phyloP scores from a whole-genome alignment of 495 filamentous ascomycete species.

The Hypoxylon perforatum region DNA sequence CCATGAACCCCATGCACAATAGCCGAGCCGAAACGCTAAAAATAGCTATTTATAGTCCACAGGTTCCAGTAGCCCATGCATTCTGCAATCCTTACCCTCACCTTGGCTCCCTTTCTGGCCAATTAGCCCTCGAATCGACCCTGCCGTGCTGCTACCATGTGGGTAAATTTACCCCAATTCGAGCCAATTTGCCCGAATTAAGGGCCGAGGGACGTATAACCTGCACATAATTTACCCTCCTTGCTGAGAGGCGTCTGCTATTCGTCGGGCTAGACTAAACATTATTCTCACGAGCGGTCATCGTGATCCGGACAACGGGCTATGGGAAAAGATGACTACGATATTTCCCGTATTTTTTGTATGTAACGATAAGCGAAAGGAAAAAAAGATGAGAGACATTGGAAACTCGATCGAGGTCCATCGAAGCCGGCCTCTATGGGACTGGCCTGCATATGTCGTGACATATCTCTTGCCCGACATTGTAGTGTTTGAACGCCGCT shows the following conservation, averaged over 20 bases:
- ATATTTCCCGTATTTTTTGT: background rate
- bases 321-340: background rate
- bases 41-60: slow-evolving; percentile 52
- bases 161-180: slow-evolving; percentile 31
- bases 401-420: slow-evolving; percentile 12
- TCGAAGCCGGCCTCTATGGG: too few species aligned
- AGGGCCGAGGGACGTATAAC: slow-evolving; percentile 19
- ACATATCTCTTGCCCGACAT: slow-evolving; percentile 9
- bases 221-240: slow-evolving; percentile 26
- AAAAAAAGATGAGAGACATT: background rate
- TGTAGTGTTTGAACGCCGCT: slow-evolving; percentile 19
- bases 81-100: slow-evolving; percentile 17
- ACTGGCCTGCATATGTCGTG: slow-evolving; percentile 1
- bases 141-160: slow-evolving; percentile 21
- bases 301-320: background rate
- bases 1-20: slow-evolving; percentile 33
- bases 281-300: background rate
- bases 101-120: slow-evolving; percentile 35
- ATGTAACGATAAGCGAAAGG: background rate
- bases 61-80: slow-evolving; percentile 32
- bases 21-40: slow-evolving; percentile 45
- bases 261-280: background rate
- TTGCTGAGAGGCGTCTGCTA: background rate
- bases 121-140: slow-evolving; percentile 33
- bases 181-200: slow-evolving; percentile 41